These are phyloP conservation scores for Saturnispora dispora DNA, from an alignment of 805 yeast genomes.

Conservation along the genomic window DNA sequence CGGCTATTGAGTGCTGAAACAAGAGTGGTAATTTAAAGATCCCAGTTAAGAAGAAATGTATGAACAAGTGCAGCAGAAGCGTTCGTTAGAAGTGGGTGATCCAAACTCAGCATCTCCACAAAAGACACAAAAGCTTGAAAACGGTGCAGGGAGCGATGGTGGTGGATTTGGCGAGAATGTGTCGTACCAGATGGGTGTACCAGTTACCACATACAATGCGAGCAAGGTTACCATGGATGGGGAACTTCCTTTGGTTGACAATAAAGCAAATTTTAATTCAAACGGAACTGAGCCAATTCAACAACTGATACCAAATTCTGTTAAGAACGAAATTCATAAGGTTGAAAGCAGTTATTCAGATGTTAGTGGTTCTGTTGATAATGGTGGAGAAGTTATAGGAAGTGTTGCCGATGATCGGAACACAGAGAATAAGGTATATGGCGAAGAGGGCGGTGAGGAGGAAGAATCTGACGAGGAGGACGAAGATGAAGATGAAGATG, in stretches of 20 bases:
- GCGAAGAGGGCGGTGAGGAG: background rate
- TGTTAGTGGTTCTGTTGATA: background rate
- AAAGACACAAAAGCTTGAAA: background rate
- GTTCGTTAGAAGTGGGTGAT: background rate
- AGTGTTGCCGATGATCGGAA: background rate
- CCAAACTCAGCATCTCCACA: background rate
- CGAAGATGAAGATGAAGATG: background rate
- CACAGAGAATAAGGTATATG: background rate
- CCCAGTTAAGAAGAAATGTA: background rate
- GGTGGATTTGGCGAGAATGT: background rate
- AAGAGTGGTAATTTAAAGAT: background rate
- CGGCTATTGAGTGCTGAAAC: background rate
- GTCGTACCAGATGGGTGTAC: background rate
- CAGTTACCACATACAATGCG: background rate
- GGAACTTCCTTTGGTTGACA: background rate
- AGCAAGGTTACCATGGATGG: background rate
- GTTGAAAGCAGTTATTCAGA: background rate
- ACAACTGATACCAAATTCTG: background rate
- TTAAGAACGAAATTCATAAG: background rate
- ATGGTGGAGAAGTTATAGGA: background rate
- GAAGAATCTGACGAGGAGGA: background rate
- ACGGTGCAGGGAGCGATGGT: background rate
- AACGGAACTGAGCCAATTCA: background rate
- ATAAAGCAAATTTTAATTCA: background rate
- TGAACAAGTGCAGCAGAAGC: background rate